These are phyloP conservation scores for Phragmites australis DNA, from an alignment of 176 grass and related monocot species.

Conservation along the genomic window DNA sequence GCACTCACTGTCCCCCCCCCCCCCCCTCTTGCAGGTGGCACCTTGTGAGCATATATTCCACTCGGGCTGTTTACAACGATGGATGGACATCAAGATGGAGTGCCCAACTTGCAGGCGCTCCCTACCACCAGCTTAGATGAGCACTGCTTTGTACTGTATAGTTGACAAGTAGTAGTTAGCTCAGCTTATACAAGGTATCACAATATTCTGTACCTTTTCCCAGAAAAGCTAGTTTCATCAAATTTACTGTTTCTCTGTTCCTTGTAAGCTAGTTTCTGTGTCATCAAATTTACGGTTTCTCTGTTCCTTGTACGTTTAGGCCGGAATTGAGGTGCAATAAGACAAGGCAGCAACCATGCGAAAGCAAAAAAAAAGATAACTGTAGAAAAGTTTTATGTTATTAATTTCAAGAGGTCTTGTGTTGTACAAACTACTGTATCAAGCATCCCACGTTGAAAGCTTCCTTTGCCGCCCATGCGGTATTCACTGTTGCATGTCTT, in stretches of 20 bases:
- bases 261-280: background rate
- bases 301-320: conserved; percentile 3
- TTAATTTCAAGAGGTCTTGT: conserved; percentile 35
- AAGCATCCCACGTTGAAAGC: conserved; percentile 5
- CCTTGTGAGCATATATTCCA: conserved; percentile 99
- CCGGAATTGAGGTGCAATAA: conserved; percentile 44
- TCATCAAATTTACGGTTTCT: background rate
- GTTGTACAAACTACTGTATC: conserved; percentile 47
- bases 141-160: conserved; percentile 58
- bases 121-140: conserved; percentile 73
- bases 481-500: background rate
- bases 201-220: background rate
- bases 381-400: conserved; percentile 36
- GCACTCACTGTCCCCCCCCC: background rate
- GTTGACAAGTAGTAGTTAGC: conserved; percentile 47
- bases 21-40: conserved; percentile 63
- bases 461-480: background rate
- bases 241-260: background rate
- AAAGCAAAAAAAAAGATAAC: conserved; percentile 5
- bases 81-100: conserved; percentile 99
- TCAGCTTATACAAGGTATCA: conserved; percentile 57
- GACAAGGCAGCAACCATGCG: conserved; percentile 24
- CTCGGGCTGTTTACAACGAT: conserved; percentile 94
- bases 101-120: conserved; percentile 93
- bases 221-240: background rate